Conservation (phyloP, 805 yeast genomes). For the Candida maesae region DNA sequence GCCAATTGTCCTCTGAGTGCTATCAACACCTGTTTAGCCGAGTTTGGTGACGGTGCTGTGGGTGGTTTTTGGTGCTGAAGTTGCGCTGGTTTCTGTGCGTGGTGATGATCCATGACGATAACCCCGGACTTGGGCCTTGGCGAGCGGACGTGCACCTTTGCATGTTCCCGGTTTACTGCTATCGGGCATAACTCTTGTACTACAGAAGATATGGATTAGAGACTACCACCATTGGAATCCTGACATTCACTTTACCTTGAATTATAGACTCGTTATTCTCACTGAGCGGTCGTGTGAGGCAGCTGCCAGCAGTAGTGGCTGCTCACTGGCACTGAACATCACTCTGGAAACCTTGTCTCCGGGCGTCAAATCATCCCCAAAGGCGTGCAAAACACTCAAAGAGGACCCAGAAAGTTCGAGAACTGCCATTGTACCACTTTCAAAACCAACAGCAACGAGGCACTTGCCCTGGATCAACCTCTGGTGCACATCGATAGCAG, state of each 20-base stretch:
- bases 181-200: too few relatives aligned
- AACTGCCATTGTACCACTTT: constrained; percentile 55
- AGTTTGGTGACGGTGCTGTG: too few relatives aligned
- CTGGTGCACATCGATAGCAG: constrained; percentile 56
- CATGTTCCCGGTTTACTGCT: too few relatives aligned
- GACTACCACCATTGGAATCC: too few relatives aligned
- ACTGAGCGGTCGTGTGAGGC: constrained; percentile 65
- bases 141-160: too few relatives aligned
- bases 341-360: constrained; percentile 59
- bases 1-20: background rate
- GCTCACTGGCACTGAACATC: constrained; percentile 42
- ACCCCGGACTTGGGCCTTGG: too few relatives aligned
- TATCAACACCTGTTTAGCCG: background rate
- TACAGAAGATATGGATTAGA: too few relatives aligned
- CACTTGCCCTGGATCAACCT: constrained; percentile 28
- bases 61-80: too few relatives aligned
- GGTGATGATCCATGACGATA: too few relatives aligned
- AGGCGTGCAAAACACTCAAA: constrained; percentile 28
- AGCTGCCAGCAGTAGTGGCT: constrained; percentile 44
- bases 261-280: constrained; percentile 30
- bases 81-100: too few relatives aligned
- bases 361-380: constrained; percentile 48
- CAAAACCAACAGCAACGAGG: constrained; percentile 62
- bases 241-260: too few relatives aligned
- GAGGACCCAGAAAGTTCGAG: constrained; percentile 33